Conservation (phyloP, 176 grass and related monocot genomes). For the Pontederia crassipes region DNA sequence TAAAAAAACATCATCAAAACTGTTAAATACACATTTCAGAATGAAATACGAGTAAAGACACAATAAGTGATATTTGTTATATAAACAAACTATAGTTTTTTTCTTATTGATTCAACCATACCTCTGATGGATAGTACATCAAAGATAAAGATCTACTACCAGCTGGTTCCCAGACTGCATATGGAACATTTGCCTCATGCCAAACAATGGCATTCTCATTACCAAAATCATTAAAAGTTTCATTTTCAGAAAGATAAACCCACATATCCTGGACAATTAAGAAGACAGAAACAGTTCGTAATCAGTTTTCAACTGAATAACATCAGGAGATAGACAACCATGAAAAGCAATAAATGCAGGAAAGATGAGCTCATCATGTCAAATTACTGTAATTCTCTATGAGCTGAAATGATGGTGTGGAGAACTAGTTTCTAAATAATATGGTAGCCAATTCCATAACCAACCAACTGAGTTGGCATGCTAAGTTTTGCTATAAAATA, state of each 20-base stretch:
- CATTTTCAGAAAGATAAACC: conserved; percentile 84
- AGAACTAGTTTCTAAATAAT: too few relatives aligned
- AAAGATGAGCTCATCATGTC: too few relatives aligned
- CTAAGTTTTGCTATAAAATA: too few relatives aligned
- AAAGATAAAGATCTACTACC: conserved; percentile 55
- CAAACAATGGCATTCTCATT: conserved; percentile 86
- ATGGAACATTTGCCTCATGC: conserved; percentile 94
- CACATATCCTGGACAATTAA: conserved; percentile 74
- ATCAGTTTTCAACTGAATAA: not conserved
- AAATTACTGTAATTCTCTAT: too few relatives aligned
- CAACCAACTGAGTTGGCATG: too few relatives aligned
- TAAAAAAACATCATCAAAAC: conserved; percentile 21
- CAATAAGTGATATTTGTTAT: too few relatives aligned
- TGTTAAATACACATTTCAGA: too few relatives aligned
- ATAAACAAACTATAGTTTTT: too few relatives aligned
- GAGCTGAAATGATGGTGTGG: too few relatives aligned
- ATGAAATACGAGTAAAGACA: too few relatives aligned
- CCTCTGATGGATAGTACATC: conserved; percentile 88
- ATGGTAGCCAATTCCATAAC: too few relatives aligned
- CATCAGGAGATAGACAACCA: not conserved
- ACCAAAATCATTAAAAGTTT: conserved; percentile 80
- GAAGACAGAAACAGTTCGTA: not conserved
- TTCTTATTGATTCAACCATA: conserved; percentile 5
- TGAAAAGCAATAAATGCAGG: not conserved
- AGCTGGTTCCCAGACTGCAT: conserved; percentile 67